Base-by-base conservation (phyloP, 2,329 filamentous ascomycete species). In the Fusarium nygamai region DNA sequence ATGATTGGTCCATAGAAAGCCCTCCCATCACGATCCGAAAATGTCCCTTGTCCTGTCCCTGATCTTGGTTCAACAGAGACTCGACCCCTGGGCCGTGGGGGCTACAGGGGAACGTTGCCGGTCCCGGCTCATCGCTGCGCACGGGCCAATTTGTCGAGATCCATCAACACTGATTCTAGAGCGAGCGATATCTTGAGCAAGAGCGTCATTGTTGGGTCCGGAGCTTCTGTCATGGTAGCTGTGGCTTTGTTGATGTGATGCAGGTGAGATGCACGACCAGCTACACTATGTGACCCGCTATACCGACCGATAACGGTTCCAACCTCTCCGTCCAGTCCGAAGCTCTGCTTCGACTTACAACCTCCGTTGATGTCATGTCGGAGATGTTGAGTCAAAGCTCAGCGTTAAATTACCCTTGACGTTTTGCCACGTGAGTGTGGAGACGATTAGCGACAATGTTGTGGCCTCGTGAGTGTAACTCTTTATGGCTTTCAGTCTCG, bases 341-440 rank as follows among this genome's bases (percentile, higher is more conserved):
- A 34, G 41, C 46, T 64, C 41, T 54, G 64, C 57, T 61, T 65
- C 61, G n/a, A 65, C 57, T 73, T 58, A 62, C 67, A 63, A 64
- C 63, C 47, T 73, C 62, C 34, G 53, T 61, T 57, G 63, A 64
- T 72, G 51, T 63, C 65, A 67, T 68, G 17, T 34, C 44, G 17
- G 39, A 62, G 44, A 66, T 62, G 39, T 54, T 53, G 47, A 61
- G 64, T 62, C 44, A 50, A 64, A 41, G 34, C 61, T 46, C 57
- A 36, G 57, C 34, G 43, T 50, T 36, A 36, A 29, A 50, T 14
- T 46, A 31, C 48, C 34, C 34, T 57, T 51, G 65, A 58, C 50
- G 51, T 38, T 58, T 43, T 66, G 62, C 76, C 76, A 78, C 76
- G 76, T 74, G 76, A 78, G 56, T 69, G 76, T 78, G 76, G 76